Percentiles rank a stretch among this genome's conserved stretches.
phyloP scores from a whole-genome alignment of 1,284 basidiomycete species.

The Porogramme epimiltina region DNA sequence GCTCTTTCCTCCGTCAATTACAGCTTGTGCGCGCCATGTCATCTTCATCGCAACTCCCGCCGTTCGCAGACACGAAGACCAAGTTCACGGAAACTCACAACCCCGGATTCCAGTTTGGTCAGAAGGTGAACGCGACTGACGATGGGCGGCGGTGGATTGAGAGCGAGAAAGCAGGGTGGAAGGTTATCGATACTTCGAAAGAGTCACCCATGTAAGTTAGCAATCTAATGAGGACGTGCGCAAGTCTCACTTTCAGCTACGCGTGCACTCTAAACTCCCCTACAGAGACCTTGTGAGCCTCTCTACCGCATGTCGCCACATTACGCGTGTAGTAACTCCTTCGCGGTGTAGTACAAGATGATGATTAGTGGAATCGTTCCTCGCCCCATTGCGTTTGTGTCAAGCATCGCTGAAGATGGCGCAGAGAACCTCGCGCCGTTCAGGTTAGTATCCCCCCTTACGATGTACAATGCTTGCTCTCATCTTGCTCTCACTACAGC shows the following conservation, averaged over 20 bases:
- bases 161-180: slow-evolving; percentile 57
- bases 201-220: slow-evolving; percentile 18
- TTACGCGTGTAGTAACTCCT: no score
- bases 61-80: slow-evolving; percentile 14
- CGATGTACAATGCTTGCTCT: slow-evolving; percentile 5
- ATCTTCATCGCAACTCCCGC: no score
- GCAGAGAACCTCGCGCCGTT: slow-evolving; percentile 69
- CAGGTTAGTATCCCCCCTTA: slow-evolving; percentile 39
- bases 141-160: slow-evolving; percentile 52
- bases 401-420: slow-evolving; percentile 58
- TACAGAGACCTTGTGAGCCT: no score
- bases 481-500: no score
- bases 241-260: no score
- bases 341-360: slow-evolving; percentile 38
- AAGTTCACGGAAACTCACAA: slow-evolving; percentile 53
- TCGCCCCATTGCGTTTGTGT: slow-evolving; percentile 76
- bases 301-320: no score
- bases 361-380: slow-evolving; percentile 72
- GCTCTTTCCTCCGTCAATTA: no score
- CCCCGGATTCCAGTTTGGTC: slow-evolving; percentile 59
- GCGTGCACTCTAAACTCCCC: no score
- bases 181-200: slow-evolving; percentile 50
- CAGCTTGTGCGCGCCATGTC: no score
- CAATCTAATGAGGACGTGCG: no score
- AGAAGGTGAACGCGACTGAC: slow-evolving; percentile 49